Conservation (phyloP, 805 yeast species). For the Ogataea salicorniae region DNA sequence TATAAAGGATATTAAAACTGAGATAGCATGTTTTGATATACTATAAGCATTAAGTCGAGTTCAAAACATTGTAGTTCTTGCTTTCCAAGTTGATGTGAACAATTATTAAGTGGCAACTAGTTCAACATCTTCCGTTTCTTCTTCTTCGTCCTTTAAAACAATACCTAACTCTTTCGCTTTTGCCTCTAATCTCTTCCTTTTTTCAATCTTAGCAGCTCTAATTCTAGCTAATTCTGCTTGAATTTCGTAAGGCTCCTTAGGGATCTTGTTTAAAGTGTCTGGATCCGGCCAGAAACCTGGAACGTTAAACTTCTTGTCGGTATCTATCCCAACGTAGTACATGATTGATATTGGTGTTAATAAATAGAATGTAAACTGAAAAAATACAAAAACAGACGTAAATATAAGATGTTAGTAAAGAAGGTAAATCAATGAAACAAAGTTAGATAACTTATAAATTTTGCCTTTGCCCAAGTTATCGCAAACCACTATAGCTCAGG, state of each 20-base stretch:
- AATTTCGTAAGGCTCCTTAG: slow-evolving; percentile 88
- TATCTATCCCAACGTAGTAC: slow-evolving; percentile 89
- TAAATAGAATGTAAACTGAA: slow-evolving; percentile 73
- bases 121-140: slow-evolving; percentile 6
- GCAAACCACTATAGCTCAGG: too few relatives aligned
- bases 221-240: slow-evolving; percentile 88
- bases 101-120: neutral
- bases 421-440: neutral
- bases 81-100: neutral
- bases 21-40: too few relatives aligned
- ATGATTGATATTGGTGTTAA: slow-evolving; percentile 85
- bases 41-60: too few relatives aligned
- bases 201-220: slow-evolving; percentile 67
- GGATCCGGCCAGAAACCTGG: slow-evolving; percentile 99
- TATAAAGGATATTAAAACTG: too few relatives aligned
- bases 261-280: slow-evolving; percentile 81
- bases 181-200: slow-evolving; percentile 67
- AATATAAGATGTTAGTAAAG: neutral
- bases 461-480: too few relatives aligned
- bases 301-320: slow-evolving; percentile 81
- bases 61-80: too few relatives aligned
- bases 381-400: neutral
- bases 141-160: slow-evolving; percentile 42
- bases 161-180: slow-evolving; percentile 68
- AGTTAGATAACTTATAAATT: too few relatives aligned